Evolutionary conservation across 306 rosid species (phyloP), one percentile per base, ranked within the genome.

Genomic region (Hippophae rhamnoides): DNA sequence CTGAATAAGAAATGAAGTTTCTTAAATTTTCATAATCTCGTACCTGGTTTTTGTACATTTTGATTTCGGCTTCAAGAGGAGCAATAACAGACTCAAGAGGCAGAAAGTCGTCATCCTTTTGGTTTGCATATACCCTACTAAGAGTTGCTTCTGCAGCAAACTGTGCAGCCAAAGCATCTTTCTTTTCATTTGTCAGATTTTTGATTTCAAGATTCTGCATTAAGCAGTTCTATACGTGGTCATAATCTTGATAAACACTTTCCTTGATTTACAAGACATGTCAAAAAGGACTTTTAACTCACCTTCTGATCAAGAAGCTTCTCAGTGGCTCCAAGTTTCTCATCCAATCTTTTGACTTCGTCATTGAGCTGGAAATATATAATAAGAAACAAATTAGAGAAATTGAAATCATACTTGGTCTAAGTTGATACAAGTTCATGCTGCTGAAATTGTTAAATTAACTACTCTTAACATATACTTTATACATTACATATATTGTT

Each of bases 21-120:
- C 38, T 31, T 31, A 4, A 31, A 31, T 31, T 31, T 31, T 31
- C 38, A 31, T 31, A 4, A 31, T 31, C 38, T n/a, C 47, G 31
- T 72, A 88, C 99, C 99, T 92, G 88, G 42, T 74, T 92, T 74
- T 76, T 88, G 46, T 68, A 77, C 76, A 85, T 81, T 82, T 85
- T 92, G 61, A 87, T 82, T 80, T 92, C 95, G 57, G 87, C 86
- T 62, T 92, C 99, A 56, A 92, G 89, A 60, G 99, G 99, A 68
- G 90, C 74, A 64, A 92, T 69, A 69, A 80, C 55, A 51, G 86
- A 78, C 7, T 73, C 96, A 11, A 92, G 43, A 52, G 93, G 79
- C 57, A 76, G 69, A 63, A 78, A 75, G 26, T 92, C 82, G 31
- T 83, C 85, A n/a, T 87, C 93, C 77, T 69, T 84, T 62, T 76